These are phyloP conservation scores for Penstemon newberryi DNA, from an alignment of 257 asterid genomes.

Conservation along the genomic window DNA sequence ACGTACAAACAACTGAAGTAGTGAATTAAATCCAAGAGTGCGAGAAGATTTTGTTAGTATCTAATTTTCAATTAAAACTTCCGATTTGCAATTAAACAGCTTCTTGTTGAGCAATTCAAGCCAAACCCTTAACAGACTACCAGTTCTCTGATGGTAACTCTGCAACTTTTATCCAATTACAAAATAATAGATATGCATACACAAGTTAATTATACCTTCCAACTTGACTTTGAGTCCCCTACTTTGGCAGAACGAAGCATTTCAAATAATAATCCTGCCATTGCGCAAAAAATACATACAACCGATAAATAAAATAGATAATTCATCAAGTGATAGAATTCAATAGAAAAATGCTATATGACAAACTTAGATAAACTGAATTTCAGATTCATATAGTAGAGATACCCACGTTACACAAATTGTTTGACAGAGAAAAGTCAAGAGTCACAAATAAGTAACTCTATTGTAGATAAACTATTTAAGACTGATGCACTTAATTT, in stretches of 20 bases:
- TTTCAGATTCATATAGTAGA: conserved; percentile 1
- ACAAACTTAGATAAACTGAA: neutral
- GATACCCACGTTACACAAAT: conserved; percentile 5
- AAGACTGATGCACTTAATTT: neutral
- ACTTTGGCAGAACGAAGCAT: conserved; percentile 93
- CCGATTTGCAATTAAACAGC: neutral
- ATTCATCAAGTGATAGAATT: conserved; percentile 9
- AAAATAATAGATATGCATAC: neutral
- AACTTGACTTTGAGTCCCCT: conserved; percentile 87
- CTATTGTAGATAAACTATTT: neutral
- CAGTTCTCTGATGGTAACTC: too few species aligned
- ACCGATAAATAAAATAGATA: neutral
- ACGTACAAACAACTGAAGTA: neutral
- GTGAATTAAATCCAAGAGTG: neutral
- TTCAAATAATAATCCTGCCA: conserved; percentile 81
- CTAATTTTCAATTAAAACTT: too few species aligned
- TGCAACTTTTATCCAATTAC: too few species aligned
- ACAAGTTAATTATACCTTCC: conserved; percentile 67
- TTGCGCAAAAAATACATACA: conserved; percentile 24
- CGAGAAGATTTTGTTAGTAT: neutral
- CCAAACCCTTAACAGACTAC: neutral
- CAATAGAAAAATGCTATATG: neutral
- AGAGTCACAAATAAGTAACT: conserved; percentile 9
- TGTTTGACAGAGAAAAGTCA: neutral
- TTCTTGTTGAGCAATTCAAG: neutral